Base-by-base conservation (phyloP, 768 basidiomycete species). In the Lactarius vividus region DNA sequence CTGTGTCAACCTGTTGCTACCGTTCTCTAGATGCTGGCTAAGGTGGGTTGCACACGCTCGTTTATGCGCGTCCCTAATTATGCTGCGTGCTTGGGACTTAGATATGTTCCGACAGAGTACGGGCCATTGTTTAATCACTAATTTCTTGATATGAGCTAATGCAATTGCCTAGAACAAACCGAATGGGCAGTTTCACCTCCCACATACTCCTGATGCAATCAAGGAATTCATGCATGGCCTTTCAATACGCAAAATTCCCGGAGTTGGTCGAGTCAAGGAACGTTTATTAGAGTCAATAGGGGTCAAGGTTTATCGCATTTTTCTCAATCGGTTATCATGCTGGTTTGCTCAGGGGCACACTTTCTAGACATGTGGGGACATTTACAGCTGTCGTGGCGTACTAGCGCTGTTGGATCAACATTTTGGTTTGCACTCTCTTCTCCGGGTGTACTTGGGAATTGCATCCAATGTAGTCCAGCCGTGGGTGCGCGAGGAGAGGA, bases 51-150 rank as follows among this genome's bases (percentile, higher is more conserved):
- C 29, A 7, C 29, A n/a, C 56, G 10, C 11, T 35, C 26, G 26
- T 33, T 16, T n/a, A 6, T 26, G 31, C 15, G 4, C 49, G n/a
- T 8, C 29, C 33, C 11, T 15, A 7, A 28, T 20, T 49, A 16
- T 4, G 9, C 9, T 40, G 15, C 53, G 58, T 46, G 57, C 33
- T 29, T 46, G 56, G 15, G 33, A 6, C 16, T 33, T 31, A 95
- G 91, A 96, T 96, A 39, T 95, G 92, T 74, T 96, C 95, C 33
- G 95, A 98, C 76, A 94, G 89, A 80, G 90, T 89, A 46, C 40
- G 29, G 54, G 26, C 26, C 9, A 5, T 37, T 7, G 13, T 28
- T 57, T 18, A 11, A 13, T 57, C 26, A 20, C 4, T 10, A n/a
- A 3, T 40, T 10, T 29, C 39, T 46, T 57, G 40, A 5, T 35